phyloP scores from a whole-genome alignment of 2,329 filamentous ascomycete species.

The Aureobasidium lini region DNA sequence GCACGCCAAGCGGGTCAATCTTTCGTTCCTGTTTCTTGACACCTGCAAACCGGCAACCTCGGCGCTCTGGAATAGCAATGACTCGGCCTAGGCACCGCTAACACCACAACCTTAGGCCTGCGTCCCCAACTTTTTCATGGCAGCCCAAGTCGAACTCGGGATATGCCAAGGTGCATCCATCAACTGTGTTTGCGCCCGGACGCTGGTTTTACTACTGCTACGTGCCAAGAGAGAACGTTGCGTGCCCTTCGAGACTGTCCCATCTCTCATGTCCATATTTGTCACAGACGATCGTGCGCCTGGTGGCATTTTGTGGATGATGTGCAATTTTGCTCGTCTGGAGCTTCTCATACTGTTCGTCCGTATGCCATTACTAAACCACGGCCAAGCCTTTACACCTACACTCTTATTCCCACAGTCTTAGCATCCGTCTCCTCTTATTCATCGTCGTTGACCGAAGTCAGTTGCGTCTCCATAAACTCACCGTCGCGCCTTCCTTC shows the following conservation, averaged over 20 bases:
- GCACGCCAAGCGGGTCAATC: background rate
- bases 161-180: background rate
- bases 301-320: background rate
- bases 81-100: background rate
- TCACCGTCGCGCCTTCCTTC: constrained; percentile 2
- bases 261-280: constrained; percentile 10
- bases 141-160: background rate
- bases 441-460: constrained; percentile 3
- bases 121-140: background rate
- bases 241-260: constrained; percentile 3
- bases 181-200: constrained; percentile 2
- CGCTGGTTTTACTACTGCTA: background rate
- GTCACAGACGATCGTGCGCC: constrained; percentile 9
- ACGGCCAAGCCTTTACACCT: background rate
- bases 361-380: constrained; percentile 1
- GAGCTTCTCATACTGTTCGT: background rate
- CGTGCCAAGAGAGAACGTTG: constrained; percentile 11
- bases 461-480: constrained; percentile 7
- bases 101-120: background rate
- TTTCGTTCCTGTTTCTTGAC: background rate
- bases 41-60: background rate
- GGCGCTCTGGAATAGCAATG: background rate
- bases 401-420: constrained; percentile 3
- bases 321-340: background rate
- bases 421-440: constrained; percentile 9